phyloP scores from a whole-genome alignment of 2,329 filamentous ascomycete species.

The Fusarium bactridioides region DNA sequence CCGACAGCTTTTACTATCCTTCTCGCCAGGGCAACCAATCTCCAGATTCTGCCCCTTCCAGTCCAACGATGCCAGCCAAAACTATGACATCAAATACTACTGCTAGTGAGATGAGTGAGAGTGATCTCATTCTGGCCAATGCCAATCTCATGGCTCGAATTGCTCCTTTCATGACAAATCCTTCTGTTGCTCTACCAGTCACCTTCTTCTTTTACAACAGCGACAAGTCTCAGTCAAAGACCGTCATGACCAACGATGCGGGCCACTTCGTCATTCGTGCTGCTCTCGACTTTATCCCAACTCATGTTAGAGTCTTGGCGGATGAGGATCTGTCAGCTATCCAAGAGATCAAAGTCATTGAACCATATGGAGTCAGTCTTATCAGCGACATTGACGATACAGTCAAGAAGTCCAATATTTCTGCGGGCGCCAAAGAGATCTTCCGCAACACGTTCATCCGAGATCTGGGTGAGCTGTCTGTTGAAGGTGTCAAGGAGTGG shows the following conservation, averaged over 20 bases:
- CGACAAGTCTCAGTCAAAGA: constrained; percentile 80
- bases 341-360: constrained; percentile 79
- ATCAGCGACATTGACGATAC: constrained; percentile 99
- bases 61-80: constrained; percentile 52
- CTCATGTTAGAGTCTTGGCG: constrained; percentile 85
- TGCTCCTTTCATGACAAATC: constrained; percentile 87
- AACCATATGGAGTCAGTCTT: constrained; percentile 82
- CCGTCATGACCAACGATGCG: constrained; percentile 83
- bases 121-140: constrained; percentile 82
- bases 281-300: constrained; percentile 87
- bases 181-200: constrained; percentile 78
- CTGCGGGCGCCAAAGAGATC: constrained; percentile 86
- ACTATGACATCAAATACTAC: constrained; percentile 42
- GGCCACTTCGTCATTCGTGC: constrained; percentile 88
- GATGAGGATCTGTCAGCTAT: constrained; percentile 85
- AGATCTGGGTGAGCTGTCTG: constrained; percentile 79
- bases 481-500: constrained; percentile 91
- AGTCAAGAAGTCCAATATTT: constrained; percentile 93
- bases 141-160: constrained; percentile 87
- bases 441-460: constrained; percentile 96
- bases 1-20: constrained; percentile 43
- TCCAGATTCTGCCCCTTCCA: constrained; percentile 52
- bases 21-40: constrained; percentile 46
- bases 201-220: constrained; percentile 97
- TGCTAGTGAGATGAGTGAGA: constrained; percentile 71